Percentiles rank a stretch among this genome's conserved stretches.
phyloP scores from a whole-genome alignment of 2,329 filamentous ascomycete species.

The Apiospora hydei region DNA sequence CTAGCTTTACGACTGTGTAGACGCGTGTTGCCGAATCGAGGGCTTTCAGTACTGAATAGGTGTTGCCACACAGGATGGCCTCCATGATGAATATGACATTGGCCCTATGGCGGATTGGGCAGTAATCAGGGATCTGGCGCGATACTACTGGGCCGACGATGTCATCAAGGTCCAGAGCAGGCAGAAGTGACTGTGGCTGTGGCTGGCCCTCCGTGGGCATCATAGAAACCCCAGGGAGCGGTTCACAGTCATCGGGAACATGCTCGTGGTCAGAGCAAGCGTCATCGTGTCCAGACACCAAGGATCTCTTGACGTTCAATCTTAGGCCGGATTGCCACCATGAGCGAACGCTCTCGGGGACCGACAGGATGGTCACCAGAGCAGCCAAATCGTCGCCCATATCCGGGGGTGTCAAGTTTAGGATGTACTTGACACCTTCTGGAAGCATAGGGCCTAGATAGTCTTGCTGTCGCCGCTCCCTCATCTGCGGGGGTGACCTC shows the following conservation, averaged over 20 bases:
- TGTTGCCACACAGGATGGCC: constrained; percentile 51
- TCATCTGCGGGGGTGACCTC: constrained; percentile 31
- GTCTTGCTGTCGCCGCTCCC: neutral
- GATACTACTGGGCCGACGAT: constrained; percentile 26
- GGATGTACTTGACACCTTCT: constrained; percentile 59
- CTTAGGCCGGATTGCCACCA: constrained; percentile 57
- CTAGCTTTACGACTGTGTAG: constrained; percentile 71
- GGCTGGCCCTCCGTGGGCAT: neutral
- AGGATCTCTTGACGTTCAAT: constrained; percentile 46
- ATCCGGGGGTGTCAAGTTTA: constrained; percentile 68
- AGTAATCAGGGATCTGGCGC: constrained; percentile 64
- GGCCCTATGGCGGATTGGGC: constrained; percentile 66
- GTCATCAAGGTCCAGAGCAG: constrained; percentile 31
- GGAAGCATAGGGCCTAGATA: neutral
- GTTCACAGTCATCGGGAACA: constrained; percentile 31
- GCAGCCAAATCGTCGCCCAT: constrained; percentile 70
- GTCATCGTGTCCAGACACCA: constrained; percentile 59
- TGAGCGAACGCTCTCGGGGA: constrained; percentile 60
- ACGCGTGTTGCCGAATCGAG: constrained; percentile 71
- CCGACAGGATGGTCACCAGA: constrained; percentile 64
- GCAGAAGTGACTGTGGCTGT: neutral
- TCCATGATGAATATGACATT: constrained; percentile 69
- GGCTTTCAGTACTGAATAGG: constrained; percentile 53
- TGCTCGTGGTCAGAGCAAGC: constrained; percentile 34
- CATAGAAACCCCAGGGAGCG: neutral